phyloP scores from a whole-genome alignment of 2,329 filamentous ascomycete genomes.

The Metarhizium guizhouense region DNA sequence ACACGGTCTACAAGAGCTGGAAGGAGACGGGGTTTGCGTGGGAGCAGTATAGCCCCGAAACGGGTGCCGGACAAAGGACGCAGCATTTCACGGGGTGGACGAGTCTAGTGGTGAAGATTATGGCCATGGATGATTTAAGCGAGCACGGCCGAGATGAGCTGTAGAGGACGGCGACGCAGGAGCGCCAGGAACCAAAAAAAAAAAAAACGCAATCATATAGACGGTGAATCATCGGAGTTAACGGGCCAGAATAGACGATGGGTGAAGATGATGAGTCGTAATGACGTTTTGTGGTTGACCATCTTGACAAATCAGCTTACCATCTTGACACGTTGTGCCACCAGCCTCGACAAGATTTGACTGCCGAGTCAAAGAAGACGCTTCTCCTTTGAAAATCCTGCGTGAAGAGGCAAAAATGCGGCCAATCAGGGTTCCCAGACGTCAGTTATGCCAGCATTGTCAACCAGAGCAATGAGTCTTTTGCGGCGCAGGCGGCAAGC shows the following conservation, averaged over 20 bases:
- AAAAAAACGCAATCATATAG: neutral
- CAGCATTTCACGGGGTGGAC: constrained; percentile 99
- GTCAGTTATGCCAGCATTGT: neutral
- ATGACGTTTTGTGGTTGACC: neutral
- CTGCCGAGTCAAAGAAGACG: neutral
- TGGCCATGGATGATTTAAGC: constrained; percentile 75
- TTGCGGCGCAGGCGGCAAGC: neutral
- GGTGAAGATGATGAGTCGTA: neutral
- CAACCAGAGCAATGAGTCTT: neutral
- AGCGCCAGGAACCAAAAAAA: neutral
- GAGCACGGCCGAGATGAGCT: constrained; percentile 37
- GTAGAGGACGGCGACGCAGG: constrained; percentile 14
- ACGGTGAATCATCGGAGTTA: neutral
- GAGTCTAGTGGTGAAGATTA: constrained; percentile 94
- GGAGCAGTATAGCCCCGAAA: constrained; percentile 97
- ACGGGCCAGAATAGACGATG: neutral
- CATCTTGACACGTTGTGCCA: neutral
- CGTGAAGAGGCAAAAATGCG: neutral
- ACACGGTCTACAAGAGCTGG: constrained; percentile 85
- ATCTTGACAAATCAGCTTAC: neutral
- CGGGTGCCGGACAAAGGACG: constrained; percentile 84
- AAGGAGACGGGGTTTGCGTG: constrained; percentile 89
- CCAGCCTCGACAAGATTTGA: neutral
- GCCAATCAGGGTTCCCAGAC: neutral
- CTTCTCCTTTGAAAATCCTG: neutral